Evolutionary conservation across 2,329 filamentous ascomycete species (phyloP).

Genomic region (Penicillium hesseltinei): DNA sequence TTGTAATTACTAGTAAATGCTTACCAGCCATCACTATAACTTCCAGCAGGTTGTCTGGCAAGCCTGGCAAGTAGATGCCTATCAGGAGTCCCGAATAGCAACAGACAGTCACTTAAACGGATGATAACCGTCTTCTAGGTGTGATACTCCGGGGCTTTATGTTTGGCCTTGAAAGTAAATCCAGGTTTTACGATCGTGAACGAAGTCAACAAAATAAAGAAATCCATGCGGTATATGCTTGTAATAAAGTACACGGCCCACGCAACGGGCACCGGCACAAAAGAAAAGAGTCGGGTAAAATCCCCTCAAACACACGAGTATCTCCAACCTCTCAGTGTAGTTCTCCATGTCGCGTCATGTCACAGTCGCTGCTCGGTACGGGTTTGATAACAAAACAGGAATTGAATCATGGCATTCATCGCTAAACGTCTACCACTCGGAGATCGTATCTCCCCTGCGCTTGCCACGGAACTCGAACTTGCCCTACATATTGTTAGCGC

Average conservation of each 20-base stretch:
- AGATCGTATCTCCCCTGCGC: slow-evolving; percentile 78
- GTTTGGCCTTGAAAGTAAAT: not conserved
- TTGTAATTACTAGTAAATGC: not conserved
- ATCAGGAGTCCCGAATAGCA: not conserved
- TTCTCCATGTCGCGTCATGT: not conserved
- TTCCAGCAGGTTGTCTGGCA: too few species aligned
- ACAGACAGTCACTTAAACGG: not conserved
- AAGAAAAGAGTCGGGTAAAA: not conserved
- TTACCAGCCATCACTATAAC: not conserved
- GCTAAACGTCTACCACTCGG: slow-evolving; percentile 63
- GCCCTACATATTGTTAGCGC: slow-evolving; percentile 58
- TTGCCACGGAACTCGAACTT: slow-evolving; percentile 84
- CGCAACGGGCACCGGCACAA: slow-evolving; percentile 12
- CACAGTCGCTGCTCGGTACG: not conserved
- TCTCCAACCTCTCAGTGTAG: not conserved
- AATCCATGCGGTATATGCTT: slow-evolving; percentile 35
- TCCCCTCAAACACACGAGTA: not conserved
- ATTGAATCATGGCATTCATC: slow-evolving; percentile 6
- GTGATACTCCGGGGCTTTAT: not conserved
- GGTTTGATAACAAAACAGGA: slow-evolving; percentile 1
- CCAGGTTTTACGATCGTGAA: not conserved
- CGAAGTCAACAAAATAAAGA: slow-evolving; percentile 15
- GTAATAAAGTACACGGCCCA: slow-evolving; percentile 32
- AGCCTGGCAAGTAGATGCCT: not conserved
- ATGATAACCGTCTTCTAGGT: too few species aligned